Evolutionary conservation across 805 yeast species (phyloP), one percentile per base, ranked within the genome.

Genomic region (Wickerhamiella australiensis): DNA sequence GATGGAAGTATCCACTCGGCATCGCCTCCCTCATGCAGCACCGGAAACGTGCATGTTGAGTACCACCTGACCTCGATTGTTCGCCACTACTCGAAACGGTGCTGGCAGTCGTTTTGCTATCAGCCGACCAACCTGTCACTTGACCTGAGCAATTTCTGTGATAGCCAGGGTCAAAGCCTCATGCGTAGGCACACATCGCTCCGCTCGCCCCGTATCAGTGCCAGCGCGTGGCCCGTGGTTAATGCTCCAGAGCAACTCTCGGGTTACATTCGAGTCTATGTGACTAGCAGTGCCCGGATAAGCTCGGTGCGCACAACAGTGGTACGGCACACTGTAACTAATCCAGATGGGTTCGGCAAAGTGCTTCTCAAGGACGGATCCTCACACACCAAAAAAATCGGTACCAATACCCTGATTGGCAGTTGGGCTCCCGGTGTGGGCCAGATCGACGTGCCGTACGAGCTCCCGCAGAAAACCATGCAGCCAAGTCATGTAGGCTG

Each of bases 401-500:
- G 36, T 13, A 6, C 40, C 23, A 20, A 18, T 18, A 37, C 43
- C 18, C 37, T 46, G 3, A 40, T 26, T 41, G 47, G 43, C 4
- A 27, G 23, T 17, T 49, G 51, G 48, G 25, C 38, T 7, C 45
- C 47, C 20, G 35, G 41, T 5, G 35, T 23, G 2, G 33, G 37
- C n/a, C 45, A 29, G 26, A 38, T 49, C 20, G 45, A 43, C 13
- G 41, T 50, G 4, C 49, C 52, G 13, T 50, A 45, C 42, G 46
- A 38, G 25, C 17, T 45, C 20, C 49, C 52, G 13, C 23, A 25
- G 13, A 23, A 38, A 12, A 6, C 25, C 6, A 15, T 50, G 41
- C 31, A 21, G 21, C 52, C 52, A 2, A 43, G 49, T 22, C 46
- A 40, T 22, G 47, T 41, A 5, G 46, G 52, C 22, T 50, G 52